These are phyloP conservation scores for Aegilops sharonensis DNA, from an alignment of 176 grass and related monocot species.

Conservation along the genomic window DNA sequence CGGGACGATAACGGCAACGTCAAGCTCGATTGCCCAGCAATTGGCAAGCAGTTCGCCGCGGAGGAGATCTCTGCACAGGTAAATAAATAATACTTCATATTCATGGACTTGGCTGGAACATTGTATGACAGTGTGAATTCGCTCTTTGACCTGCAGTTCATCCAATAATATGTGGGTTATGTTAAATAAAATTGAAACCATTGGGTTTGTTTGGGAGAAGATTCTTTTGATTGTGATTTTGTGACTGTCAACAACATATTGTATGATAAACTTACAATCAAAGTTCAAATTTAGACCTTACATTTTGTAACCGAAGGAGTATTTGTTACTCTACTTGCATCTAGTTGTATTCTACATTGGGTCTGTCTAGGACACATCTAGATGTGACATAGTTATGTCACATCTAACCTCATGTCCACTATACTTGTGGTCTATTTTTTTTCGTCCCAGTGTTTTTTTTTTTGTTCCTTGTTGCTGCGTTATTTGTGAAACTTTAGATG, in stretches of 20 bases:
- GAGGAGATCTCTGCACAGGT: conserved; percentile 83
- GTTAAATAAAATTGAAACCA: not conserved
- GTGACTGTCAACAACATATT: not conserved
- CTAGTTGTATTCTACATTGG: not conserved
- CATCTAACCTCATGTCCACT: too few species aligned
- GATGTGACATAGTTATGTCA: too few species aligned
- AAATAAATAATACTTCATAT: not conserved
- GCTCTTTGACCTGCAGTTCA: not conserved
- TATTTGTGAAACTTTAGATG: too few species aligned
- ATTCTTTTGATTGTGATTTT: not conserved
- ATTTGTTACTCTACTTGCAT: not conserved
- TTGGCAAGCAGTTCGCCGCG: conserved; percentile 65
- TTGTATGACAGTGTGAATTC: not conserved
- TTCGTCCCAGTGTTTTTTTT: too few species aligned
- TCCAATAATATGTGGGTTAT: not conserved
- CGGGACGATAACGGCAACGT: conserved; percentile 74
- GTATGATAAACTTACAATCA: not conserved
- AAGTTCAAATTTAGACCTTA: not conserved
- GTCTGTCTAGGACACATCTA: too few species aligned
- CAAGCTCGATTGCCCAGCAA: conserved; percentile 69
- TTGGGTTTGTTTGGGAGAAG: not conserved
- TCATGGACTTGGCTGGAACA: too few species aligned
- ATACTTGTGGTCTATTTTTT: too few species aligned
- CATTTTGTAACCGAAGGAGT: not conserved
- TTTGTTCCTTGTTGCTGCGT: too few species aligned